A percentile compares a stretch with the other conserved stretches of the same genome.
Evolutionary conservation across 2,329 filamentous ascomycete species (phyloP).

Genomic region (Chaetomiaceae sp.): DNA sequence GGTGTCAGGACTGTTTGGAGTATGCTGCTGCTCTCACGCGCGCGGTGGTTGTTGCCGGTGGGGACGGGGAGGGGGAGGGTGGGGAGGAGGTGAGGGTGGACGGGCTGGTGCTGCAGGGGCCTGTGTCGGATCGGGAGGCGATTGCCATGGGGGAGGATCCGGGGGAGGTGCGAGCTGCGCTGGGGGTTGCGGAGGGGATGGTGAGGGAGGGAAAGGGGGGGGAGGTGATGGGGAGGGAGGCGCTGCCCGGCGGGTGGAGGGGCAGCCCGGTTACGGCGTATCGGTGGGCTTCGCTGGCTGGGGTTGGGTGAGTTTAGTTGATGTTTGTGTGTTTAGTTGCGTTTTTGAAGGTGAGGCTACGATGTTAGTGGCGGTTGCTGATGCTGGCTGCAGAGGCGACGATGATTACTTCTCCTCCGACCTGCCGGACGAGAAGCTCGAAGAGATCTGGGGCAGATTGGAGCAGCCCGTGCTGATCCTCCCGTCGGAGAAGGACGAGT

Average conservation of each 20-base stretch:
- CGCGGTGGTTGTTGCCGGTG: constrained; percentile 18
- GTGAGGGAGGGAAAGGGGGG: constrained; percentile 48
- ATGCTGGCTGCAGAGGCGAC: constrained; percentile 44
- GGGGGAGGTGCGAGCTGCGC: constrained; percentile 36
- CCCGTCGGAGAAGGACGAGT: constrained; percentile 61
- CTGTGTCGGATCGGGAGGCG: constrained; percentile 70
- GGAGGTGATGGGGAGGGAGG: constrained; percentile 48
- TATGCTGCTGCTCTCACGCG: constrained; percentile 34
- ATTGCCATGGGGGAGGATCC: constrained; percentile 41
- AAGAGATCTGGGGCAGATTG: constrained; percentile 59
- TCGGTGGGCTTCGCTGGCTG: constrained; percentile 45
- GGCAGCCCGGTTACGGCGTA: constrained; percentile 45
- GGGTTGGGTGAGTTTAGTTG: constrained; percentile 41
- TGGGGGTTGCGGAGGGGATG: constrained; percentile 47
- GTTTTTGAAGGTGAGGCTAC: too few relatives aligned
- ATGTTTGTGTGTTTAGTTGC: not conserved
- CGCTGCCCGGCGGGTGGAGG: constrained; percentile 35
- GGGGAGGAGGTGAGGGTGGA: constrained; percentile 41
- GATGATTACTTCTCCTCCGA: constrained; percentile 90
- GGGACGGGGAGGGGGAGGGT: not conserved
- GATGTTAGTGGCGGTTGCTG: not conserved
- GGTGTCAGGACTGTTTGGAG: constrained; percentile 55
- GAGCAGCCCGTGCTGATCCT: constrained; percentile 57
- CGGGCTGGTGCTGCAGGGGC: constrained; percentile 73
- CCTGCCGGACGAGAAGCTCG: constrained; percentile 50